These are phyloP conservation scores for Colletotrichum sp. DNA, from an alignment of 2,329 filamentous ascomycete genomes.

Conservation along the genomic window DNA sequence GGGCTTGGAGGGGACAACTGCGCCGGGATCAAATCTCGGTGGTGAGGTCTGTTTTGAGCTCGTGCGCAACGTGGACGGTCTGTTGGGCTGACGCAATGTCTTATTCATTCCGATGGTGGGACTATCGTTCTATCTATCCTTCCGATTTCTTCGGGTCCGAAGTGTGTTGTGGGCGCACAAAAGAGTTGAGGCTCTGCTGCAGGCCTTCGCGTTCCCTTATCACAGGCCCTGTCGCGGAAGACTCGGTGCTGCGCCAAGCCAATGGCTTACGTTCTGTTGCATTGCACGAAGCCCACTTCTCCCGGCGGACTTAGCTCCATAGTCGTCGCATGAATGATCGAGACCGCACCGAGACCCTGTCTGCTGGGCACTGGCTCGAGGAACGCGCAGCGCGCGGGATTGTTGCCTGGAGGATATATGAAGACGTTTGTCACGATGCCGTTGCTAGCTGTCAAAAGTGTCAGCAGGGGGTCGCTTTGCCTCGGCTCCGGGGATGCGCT, in stretches of 20 bases:
- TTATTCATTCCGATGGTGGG: not conserved
- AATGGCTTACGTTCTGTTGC: not conserved
- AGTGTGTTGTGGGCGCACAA: not conserved
- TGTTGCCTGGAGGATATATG: not conserved
- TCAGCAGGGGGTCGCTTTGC: not conserved
- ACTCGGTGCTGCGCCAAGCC: constrained; percentile 1
- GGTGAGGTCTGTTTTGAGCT: not conserved
- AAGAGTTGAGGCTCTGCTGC: not conserved
- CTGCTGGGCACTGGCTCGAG: not conserved
- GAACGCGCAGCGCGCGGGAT: not conserved
- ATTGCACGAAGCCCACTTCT: constrained; percentile 2
- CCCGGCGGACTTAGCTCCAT: not conserved
- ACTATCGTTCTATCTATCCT: not conserved
- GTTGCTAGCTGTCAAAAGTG: not conserved
- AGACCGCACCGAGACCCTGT: not conserved
- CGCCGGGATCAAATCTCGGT: constrained; percentile 4
- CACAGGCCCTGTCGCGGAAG: not conserved
- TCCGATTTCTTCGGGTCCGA: not conserved
- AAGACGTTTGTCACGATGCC: constrained; percentile 9
- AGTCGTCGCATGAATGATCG: not conserved
- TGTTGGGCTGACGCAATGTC: not conserved
- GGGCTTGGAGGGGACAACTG: not conserved
- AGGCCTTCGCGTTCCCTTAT: not conserved
- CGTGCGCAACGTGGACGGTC: not conserved
- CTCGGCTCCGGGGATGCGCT: not conserved